A percentile compares a stretch with the other conserved stretches of the same genome.
Conservation (phyloP, 441 rosid genomes). For the Bruguiera hainesii region DNA sequence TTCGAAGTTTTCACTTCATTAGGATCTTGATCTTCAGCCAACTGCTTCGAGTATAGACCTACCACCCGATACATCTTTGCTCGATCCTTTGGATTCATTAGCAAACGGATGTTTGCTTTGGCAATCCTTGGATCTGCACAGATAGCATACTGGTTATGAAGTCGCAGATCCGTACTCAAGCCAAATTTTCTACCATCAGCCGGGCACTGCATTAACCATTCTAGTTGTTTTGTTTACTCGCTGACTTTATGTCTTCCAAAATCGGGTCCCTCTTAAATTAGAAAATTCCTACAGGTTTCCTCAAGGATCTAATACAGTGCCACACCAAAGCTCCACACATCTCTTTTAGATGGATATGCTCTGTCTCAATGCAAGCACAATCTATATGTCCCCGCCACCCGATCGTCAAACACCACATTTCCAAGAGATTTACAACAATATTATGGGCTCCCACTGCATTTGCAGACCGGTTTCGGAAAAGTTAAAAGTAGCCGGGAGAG, state of each 20-base stretch:
- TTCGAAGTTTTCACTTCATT: slow-evolving; percentile 16
- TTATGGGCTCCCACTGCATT: no score
- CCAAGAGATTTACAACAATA: no score
- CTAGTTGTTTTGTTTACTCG: slow-evolving; percentile 12
- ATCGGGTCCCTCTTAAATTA: no score
- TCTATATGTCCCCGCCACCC: slow-evolving; percentile 84
- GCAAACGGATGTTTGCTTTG: slow-evolving; percentile 61
- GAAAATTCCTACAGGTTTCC: slow-evolving; percentile 34
- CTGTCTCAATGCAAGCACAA: slow-evolving; percentile 79
- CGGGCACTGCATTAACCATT: slow-evolving; percentile 73
- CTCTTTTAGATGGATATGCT: slow-evolving; percentile 69
- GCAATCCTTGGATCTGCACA: slow-evolving; percentile 53
- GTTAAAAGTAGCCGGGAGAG: no score
- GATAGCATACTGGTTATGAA: slow-evolving; percentile 46
- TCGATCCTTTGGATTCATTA: slow-evolving; percentile 54
- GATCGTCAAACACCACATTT: not conserved
- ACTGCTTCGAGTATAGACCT: slow-evolving; percentile 39
- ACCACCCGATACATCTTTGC: slow-evolving; percentile 66
- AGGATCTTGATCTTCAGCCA: slow-evolving; percentile 27
- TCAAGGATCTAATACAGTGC: slow-evolving; percentile 65
- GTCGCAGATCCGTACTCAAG: slow-evolving; percentile 56
- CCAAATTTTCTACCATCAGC: slow-evolving; percentile 47
- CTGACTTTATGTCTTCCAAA: no score
- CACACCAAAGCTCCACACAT: slow-evolving; percentile 88
- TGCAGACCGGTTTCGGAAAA: no score